Percentiles rank a stretch among this genome's conserved stretches.
Evolutionary conservation across 495 filamentous ascomycete species (phyloP).

Genomic region (Hypoxylon perforatum): DNA sequence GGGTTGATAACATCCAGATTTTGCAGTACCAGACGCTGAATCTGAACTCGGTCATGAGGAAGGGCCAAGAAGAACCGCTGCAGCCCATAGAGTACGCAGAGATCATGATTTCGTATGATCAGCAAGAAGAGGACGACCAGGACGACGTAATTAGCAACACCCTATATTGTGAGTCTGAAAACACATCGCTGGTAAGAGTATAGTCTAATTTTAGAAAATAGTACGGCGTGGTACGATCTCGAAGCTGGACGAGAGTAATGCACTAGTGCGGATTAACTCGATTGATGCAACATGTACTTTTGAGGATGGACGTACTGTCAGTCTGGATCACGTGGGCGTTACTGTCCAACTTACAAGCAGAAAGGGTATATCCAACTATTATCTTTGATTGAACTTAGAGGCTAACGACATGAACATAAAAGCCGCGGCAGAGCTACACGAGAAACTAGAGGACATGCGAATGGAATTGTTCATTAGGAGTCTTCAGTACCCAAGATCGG

Average conservation of each 20-base stretch:
- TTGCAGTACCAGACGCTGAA: constrained; percentile 7
- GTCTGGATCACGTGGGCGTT: background rate
- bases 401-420: background rate
- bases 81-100: constrained; percentile 9
- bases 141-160: constrained; percentile 6
- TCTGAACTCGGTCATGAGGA: background rate
- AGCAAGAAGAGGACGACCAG: background rate
- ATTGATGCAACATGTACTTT: constrained; percentile 2
- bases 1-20: constrained; percentile 12
- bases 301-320: constrained; percentile 5
- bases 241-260: constrained; percentile 3
- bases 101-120: constrained; percentile 10
- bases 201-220: background rate
- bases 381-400: background rate
- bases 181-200: background rate
- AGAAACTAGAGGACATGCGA: constrained; percentile 36
- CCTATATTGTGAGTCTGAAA: constrained; percentile 9
- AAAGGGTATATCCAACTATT: background rate
- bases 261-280: background rate
- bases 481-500: constrained; percentile 26
- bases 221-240: constrained; percentile 5
- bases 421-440: constrained; percentile 15
- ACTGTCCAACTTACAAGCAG: constrained; percentile 16
- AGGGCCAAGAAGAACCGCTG: background rate
- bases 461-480: constrained; percentile 36